These are phyloP conservation scores for Diutina pseudorugosa DNA, from an alignment of 1,139 yeast genomes.

Conservation along the genomic window DNA sequence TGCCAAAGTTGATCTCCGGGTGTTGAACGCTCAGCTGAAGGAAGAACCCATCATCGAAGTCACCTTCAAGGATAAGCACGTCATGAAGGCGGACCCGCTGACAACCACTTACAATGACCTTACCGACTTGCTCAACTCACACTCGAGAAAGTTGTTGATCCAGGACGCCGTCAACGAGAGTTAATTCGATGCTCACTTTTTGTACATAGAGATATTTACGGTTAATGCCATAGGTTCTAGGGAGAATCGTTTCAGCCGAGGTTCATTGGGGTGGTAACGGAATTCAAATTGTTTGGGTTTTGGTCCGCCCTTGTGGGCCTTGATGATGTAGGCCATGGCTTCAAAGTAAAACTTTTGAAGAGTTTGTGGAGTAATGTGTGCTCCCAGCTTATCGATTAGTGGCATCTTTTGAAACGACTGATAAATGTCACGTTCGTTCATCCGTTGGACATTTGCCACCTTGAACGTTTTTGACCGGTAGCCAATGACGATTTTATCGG, in stretches of 20 bases:
- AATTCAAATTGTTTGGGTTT: not conserved
- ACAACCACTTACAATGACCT: slow-evolving; percentile 40
- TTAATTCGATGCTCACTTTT: not conserved
- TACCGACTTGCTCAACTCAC: slow-evolving; percentile 47
- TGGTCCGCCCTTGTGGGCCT: not conserved
- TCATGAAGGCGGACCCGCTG: slow-evolving; percentile 57
- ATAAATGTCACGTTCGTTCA: not conserved
- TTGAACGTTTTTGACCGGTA: not conserved
- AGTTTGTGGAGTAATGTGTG: not conserved
- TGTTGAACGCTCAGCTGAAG: slow-evolving; percentile 25
- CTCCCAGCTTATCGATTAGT: not conserved
- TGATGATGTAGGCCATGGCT: not conserved
- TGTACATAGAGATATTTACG: slow-evolving; percentile 3
- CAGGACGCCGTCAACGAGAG: slow-evolving; percentile 41
- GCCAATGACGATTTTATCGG: not conserved
- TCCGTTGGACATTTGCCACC: not conserved
- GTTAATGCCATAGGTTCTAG: not conserved
- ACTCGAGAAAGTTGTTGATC: slow-evolving; percentile 56
- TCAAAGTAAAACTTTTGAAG: not conserved
- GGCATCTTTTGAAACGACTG: not conserved
- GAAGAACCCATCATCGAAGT: slow-evolving; percentile 56
- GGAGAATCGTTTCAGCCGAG: not conserved
- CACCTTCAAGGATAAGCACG: slow-evolving; percentile 70
- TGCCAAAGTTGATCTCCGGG: slow-evolving; percentile 43
- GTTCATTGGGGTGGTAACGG: not conserved